Evolutionary conservation across 148 eudicot genomes (phyloP).

Genomic region (Diospyros lotus): DNA sequence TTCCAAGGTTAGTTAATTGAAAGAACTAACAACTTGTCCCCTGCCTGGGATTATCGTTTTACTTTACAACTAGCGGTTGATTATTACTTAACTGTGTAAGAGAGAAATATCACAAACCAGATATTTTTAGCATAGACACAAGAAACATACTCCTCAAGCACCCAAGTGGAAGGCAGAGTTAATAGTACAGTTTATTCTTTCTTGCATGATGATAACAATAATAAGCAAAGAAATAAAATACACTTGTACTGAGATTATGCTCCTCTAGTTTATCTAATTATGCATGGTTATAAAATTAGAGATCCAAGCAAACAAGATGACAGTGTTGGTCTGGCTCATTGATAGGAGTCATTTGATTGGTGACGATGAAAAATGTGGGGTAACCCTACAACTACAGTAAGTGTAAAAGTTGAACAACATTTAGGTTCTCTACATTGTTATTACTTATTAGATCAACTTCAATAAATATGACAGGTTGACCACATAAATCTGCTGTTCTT

Average conservation of each 20-base stretch:
- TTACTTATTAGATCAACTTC: conserved; percentile 1
- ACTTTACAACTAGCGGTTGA: too few species aligned
- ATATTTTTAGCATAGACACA: neutral
- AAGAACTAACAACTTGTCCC: too few species aligned
- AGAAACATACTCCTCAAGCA: neutral
- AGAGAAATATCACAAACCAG: neutral
- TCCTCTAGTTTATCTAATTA: neutral
- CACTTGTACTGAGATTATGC: too few species aligned
- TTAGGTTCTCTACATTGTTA: neutral
- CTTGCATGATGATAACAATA: neutral
- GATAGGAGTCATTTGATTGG: neutral
- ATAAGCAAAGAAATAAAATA: neutral
- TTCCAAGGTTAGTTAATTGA: too few species aligned
- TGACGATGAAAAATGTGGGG: neutral
- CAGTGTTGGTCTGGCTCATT: neutral
- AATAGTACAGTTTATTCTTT: neutral
- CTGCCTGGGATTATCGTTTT: too few species aligned
- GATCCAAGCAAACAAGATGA: neutral
- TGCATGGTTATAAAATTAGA: neutral
- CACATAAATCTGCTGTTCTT: neutral
- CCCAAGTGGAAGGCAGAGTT: neutral
- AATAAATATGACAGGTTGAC: neutral
- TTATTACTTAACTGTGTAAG: too few species aligned
- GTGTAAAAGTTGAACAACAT: neutral
- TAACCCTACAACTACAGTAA: neutral